Conservation (phyloP, 2,329 filamentous ascomycete species). For the Neofusicoccum parvum region DNA sequence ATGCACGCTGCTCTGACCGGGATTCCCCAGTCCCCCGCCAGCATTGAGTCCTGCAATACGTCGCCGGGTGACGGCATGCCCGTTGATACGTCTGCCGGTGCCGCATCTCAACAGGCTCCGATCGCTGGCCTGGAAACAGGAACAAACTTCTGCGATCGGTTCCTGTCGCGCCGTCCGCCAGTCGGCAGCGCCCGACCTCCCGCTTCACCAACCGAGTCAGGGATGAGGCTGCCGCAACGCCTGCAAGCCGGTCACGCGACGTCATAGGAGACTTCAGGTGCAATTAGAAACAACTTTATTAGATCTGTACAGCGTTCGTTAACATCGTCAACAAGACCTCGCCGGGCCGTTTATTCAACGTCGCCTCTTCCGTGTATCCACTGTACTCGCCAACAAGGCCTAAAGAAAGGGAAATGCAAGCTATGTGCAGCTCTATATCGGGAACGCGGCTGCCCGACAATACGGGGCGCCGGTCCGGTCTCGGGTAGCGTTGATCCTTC, state of each 20-base stretch:
- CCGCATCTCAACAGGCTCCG: not conserved
- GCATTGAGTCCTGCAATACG: not conserved
- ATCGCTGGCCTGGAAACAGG: not conserved
- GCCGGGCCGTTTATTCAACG: slow-evolving; percentile 5
- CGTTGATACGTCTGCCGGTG: not conserved
- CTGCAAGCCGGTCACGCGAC: not conserved
- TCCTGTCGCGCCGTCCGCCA: slow-evolving; percentile 1
- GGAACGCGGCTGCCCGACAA: not conserved
- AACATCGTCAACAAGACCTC: slow-evolving; percentile 5
- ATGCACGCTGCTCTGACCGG: slow-evolving; percentile 7
- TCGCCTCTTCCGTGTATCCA: not conserved
- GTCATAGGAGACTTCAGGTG: not conserved
- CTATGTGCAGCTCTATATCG: not conserved
- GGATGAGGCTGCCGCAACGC: not conserved
- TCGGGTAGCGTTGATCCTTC: not conserved
- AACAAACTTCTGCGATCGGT: not conserved
- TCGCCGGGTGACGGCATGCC: not conserved
- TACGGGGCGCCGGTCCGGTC: not conserved
- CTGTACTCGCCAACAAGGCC: not conserved
- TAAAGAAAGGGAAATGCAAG: not conserved
- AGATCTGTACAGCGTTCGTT: slow-evolving; percentile 4
- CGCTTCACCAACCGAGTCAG: not conserved
- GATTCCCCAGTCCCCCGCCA: slow-evolving; percentile 2
- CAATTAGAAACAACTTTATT: slow-evolving; percentile 3
- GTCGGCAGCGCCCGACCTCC: not conserved